Evolutionary conservation across 2,329 filamentous ascomycete species (phyloP), one percentile per base, ranked within the genome.

Genomic region (Fusarium liriodendri): DNA sequence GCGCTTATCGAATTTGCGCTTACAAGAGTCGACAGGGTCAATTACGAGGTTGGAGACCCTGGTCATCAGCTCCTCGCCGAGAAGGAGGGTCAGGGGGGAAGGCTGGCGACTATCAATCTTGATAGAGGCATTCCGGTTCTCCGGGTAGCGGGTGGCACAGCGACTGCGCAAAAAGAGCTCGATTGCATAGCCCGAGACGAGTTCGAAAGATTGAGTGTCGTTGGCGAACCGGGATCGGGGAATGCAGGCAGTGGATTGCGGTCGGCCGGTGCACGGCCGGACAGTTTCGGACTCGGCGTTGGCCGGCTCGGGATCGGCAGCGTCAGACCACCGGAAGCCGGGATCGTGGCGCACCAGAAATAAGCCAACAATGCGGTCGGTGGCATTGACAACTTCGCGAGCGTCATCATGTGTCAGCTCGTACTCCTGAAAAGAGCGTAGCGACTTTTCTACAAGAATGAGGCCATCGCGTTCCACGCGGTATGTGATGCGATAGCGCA

Each of bases 311-410:
- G 81, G 79, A n/a, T 85, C 81, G 20, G 83, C 80, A 25, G 80
- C 80, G 20, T 84, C 81, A 27, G 84, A 81, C 87, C 86, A 89
- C 47, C 80, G 80, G 73, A 89, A 89, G 22, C 80, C 81, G n/a
- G 83, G 79, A 77, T 89, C 88, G 69, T 89, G 86, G 40, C 82
- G 83, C 54, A 84, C 82, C 16, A 89, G 76, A 70, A 88, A 89
- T 10, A 88, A 80, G 16, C 85, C 87, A 67, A 89, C 76, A 74
- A 88, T 87, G 63, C 84, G 82, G 74, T 89, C 87, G 13, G 83
- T 85, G n/a, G 85, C 84, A 29, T 86, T 78, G 54, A 87, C 82
- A 54, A 89, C 79, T 42, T 88, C 85, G 67, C 83, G 82, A n/a
- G 85, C 84, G 32, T 82, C 79, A 11, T 84, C 82, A 42, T 82